Evolutionary conservation across 2,329 filamentous ascomycete genomes (phyloP), one percentile per base, ranked within the genome.

Genomic region (Fusarium mangiferae): DNA sequence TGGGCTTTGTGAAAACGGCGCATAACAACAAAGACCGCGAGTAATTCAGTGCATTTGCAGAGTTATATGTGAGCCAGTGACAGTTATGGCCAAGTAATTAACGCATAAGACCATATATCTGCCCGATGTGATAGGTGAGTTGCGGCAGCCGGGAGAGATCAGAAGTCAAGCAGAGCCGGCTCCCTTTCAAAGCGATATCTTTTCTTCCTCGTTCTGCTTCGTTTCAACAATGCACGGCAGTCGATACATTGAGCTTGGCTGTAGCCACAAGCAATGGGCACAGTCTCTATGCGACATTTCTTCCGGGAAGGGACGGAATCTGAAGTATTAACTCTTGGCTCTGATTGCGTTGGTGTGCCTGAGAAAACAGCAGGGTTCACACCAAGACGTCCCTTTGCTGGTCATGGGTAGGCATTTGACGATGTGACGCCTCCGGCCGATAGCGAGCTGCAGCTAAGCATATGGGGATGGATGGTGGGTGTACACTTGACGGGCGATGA

Each of bases 371-470:
- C 63, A 68, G 62, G 67, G 57, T 68, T 56, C 45, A 56, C 57
- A 59, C 56, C 54, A 55, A 69, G 65, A 57, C 45, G 48, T 28
- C 39, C 39, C 61, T 42, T 57, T 44, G n/a, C 42, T 70, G 33
- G 45, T 46, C 62, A 61, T 61, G 62, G 65, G 52, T 59, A 67
- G 41, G 30, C 45, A 69, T 45, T 69, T 61, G 60, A 42, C 68
- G 56, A 62, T 73, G 65, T 51, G 65, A 73, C 67, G 72, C 68
- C 67, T 77, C 65, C 54, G 59, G 72, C 72, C 72, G 72, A 74
- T 74, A 70, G 62, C 59, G 66, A 73, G 52, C 70, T 78, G 75
- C 75, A 78, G 67, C 75, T 75, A 75, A 70, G 55, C 66, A 49
- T 57, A 73, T 73, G 66, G 48, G 60, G 72, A 67, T 72, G 55